Evolutionary conservation across 2,329 filamentous ascomycete genomes (phyloP), one percentile per base, ranked within the genome.

Genomic region (Triangularia setosa): DNA sequence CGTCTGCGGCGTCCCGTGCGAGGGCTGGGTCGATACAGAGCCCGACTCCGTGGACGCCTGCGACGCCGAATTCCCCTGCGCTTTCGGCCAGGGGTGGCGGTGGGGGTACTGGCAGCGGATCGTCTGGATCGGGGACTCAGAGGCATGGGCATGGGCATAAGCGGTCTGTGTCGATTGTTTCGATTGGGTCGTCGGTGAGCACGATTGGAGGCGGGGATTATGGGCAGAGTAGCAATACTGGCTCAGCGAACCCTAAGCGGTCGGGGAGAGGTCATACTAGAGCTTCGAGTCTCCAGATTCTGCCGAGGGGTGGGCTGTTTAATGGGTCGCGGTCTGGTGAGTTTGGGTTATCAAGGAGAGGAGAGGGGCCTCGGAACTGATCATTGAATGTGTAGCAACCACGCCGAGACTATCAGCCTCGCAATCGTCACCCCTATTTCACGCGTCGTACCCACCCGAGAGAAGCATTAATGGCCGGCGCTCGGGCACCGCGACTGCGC

Each of bases 91-190:
- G 40, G 23, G 60, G 65, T 55, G 65, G 61, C 44, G 66, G 33
- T 28, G 58, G 23, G 58, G 40, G 40, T 18, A 44, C n/a, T 44
- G 35, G 35, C 18, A 16, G 35, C n/a, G 35, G 35, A 9, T 9
- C 40, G n/a, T 21, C 40, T 21, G 55, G 33, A 54, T 57, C 62
- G 60, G 14, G 64, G 28, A 27, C 63, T 70, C 72, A 69, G 35
- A 44, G 67, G 21, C 68, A 74, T 23, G 80, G 82, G n/a, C 85
- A 89, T 71, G 79, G 82, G 61, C 91, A 93, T 71, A 87, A 89
- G 74, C 83, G 90, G 70, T 94, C 91, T 2, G 83, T 95, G 28
- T 95, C 91, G 18, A 94, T 95, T 68, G 87, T 94, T 55, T 94
- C 91, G 9, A 86, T 94, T 70, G 89, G 88, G 11, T 86, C 86